Evolutionary conservation across 345 rosid genomes (phyloP), one percentile per base, ranked within the genome.

Genomic region (Gossypium australe): DNA sequence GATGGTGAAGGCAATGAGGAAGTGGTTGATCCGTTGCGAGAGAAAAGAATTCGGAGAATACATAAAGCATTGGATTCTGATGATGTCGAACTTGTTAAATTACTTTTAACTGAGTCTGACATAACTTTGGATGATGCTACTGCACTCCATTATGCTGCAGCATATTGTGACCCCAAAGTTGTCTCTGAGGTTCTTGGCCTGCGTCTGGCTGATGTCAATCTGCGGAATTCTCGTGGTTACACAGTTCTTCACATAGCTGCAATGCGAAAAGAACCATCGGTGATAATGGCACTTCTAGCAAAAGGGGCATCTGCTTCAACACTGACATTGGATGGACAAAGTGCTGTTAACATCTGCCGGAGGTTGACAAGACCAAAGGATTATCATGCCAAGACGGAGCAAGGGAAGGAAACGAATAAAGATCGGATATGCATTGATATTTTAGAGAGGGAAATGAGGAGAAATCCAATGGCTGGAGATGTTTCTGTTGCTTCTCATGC

Each of bases 61-160:
- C 94, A 85, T 63, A 95, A 84, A 83, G 98, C 99, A 71, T 82
- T 95, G 43, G 99, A 95, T 79, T 93, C 97, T 0, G 99, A 95
- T 71, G 99, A 95, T 85, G 82, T 95, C 22, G 99, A 95, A 79
- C 98, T 93, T 17, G 92, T 95, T 71, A 83, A 83, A 72, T 97
- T 95, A 80, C 94, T 95, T 14, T 82, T 95, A 48, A 81, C 89
- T 0, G 98, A 95, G 80, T 91, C 99, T 77, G 79, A 86, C 24
- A 80, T 89, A 80, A 88, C 89, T 71, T 84, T 95, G 73, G 92
- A 95, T 75, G 86, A 87, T 76, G 99, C 94, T 27, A 75, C 85
- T 59, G 98, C 94, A 29, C 89, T 95, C 73, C 99, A 93, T 82
- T 95, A 95, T 67, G 88, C 91, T 75, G 94, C 87, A 18, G 97